Percentiles rank a stretch among this genome's conserved stretches.
These are phyloP conservation scores for Mrakia hoshinonis DNA, from an alignment of 768 basidiomycete genomes.

Conservation along the genomic window DNA sequence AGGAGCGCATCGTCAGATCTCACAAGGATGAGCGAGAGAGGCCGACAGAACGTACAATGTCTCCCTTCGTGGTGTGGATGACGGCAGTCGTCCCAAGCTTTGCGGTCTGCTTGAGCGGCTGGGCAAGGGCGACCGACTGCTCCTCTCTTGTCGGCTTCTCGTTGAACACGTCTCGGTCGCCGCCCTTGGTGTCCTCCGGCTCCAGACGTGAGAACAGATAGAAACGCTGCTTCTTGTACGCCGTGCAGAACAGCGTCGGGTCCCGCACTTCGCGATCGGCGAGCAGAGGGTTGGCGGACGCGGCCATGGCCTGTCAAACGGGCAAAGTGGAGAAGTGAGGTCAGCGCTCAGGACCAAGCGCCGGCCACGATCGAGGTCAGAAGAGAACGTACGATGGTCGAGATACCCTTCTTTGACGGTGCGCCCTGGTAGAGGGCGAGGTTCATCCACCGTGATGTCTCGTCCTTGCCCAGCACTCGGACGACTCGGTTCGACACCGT, in stretches of 20 bases:
- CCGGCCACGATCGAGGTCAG: neutral
- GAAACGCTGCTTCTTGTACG: conserved; percentile 84
- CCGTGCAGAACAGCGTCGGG: conserved; percentile 86
- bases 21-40: neutral
- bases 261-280: conserved; percentile 75
- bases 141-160: conserved; percentile 95
- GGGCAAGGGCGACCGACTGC: conserved; percentile 60
- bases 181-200: conserved; percentile 80
- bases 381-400: conserved; percentile 56
- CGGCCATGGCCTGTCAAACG: conserved; percentile 70
- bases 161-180: conserved; percentile 94
- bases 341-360: neutral
- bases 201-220: conserved; percentile 87
- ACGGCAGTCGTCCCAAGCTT: conserved; percentile 64
- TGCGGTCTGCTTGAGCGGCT: conserved; percentile 39
- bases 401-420: conserved; percentile 73
- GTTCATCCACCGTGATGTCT: conserved; percentile 81
- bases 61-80: conserved; percentile 91
- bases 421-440: conserved; percentile 86
- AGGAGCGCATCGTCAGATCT: neutral
- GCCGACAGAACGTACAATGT: conserved; percentile 49
- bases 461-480: conserved; percentile 83
- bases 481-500: conserved; percentile 86
- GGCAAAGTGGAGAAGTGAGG: conserved; percentile 16
- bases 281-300: conserved; percentile 88